Evolutionary conservation across 2,329 filamentous ascomycete genomes (phyloP), one percentile per base, ranked within the genome.

Genomic region (Aspergillus arachidicola): DNA sequence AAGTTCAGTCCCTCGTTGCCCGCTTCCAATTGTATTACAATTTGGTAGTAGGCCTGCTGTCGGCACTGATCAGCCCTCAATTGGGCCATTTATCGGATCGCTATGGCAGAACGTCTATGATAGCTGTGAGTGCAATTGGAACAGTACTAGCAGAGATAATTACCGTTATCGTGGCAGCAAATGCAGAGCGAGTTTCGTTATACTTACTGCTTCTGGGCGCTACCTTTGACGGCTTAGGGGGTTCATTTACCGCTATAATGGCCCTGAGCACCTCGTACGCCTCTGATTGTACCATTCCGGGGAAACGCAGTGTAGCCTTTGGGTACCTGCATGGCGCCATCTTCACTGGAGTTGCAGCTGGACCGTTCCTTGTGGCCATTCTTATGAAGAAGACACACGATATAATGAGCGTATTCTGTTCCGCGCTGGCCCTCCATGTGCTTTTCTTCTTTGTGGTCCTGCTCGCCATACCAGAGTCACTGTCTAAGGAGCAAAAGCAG

Each of bases 251-350:
- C 1, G 87, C 92, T 0, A 90, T 90, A 32, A 91, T 91, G 82
- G 88, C 90, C 53, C 81, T 96, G 62, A 89, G 88, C 26, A 90
- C 96, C 75, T 93, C 94, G 0, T 99, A 98, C 77, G 90, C 91
- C 14, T 89, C 92, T 46, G 95, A 99, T 77, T 97, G 93, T 77
- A 94, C 93, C 0, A 83, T 91, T 4, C 91, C 93, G 0, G 90
- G 91, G 34, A 87, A 87, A 72, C 88, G 95, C 23, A 91, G 90
- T 64, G 91, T 96, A 9, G 87, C 89, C 5, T 95, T 98, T 76
- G 94, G 93, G 7, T 94, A 94, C 74, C 90, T 98, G 71, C 92
- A 98, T 71, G 93, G 92, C 12, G 93, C 90, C 69, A 83, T 99
- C 10, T 98, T 97, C 76, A 85, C 86, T 1, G 95, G 95, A n/a